Base-by-base conservation (phyloP, 73 alveolate genomes). In the Paramecium biaurelia region DNA sequence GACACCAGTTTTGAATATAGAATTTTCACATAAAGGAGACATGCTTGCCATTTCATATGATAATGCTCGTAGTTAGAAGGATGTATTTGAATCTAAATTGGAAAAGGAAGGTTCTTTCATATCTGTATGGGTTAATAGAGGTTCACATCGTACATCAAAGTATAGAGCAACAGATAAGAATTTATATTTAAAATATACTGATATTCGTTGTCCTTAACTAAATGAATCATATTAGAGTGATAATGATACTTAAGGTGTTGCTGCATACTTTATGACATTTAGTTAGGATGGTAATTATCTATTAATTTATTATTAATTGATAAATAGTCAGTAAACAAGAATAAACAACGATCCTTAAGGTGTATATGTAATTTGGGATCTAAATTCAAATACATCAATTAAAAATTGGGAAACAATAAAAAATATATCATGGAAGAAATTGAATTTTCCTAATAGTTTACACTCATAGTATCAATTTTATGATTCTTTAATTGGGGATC, bases 91-190 rank as follows among this genome's bases (percentile, higher is more conserved):
- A n/a, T 70, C 92, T 10, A 89, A 89, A 26, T 89, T 70, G 21
- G 94, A 89, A 47, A 89, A 89, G 67, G 94, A 89, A 47, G 94
- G 94, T 14, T 89, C 94, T 7, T 89, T 89, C 34, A 89, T 89
- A 20, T 70, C 85, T 2, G 87, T 89, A 7, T 89, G 85, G 85
- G 70, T 43, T 30, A 89, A 82, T 41, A 89, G 74, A 45, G 67
- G 76, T 38, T 43, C 85, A 45, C 89, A 49, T 41, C 56, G 82
- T 32, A 76, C 89, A 38, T 67, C 86, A 1, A 45, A 57, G 12
- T 89, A 49, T 41, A 67, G 88, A 28, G 74, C 85, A 89, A 70
- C 85, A 1, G 94, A 89, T 49, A 89, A 89, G 70, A 82, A 76
- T 43, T 37, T 70, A 70, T 89, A 70, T 43, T 24, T 43, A 23